Conservation (phyloP, 2,329 filamentous ascomycete species). For the Aphanocladium album region DNA sequence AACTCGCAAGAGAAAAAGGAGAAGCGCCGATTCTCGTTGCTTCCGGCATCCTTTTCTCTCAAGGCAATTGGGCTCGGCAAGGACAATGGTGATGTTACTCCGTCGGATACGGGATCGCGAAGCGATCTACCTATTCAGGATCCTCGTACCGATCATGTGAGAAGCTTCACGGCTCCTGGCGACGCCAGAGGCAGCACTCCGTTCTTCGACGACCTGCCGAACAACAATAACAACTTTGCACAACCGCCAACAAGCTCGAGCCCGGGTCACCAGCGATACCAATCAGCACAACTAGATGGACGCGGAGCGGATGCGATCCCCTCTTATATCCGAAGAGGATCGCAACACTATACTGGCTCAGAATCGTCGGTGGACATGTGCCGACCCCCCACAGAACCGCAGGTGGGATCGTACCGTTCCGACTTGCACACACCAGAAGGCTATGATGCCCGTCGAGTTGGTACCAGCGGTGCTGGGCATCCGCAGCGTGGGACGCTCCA, state of each 20-base stretch:
- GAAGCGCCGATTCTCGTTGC: slow-evolving; percentile 65
- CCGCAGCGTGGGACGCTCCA: slow-evolving; percentile 59
- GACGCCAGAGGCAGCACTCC: slow-evolving; percentile 32
- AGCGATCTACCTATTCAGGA: slow-evolving; percentile 50
- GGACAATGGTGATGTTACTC: slow-evolving; percentile 43
- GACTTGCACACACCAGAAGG: slow-evolving; percentile 39
- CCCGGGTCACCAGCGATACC: slow-evolving; percentile 37
- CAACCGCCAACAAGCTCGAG: slow-evolving; percentile 23
- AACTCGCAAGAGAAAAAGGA: slow-evolving; percentile 51
- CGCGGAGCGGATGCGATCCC: slow-evolving; percentile 40
- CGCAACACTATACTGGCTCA: slow-evolving; percentile 46
- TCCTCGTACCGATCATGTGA: slow-evolving; percentile 23
- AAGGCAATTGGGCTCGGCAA: slow-evolving; percentile 59
- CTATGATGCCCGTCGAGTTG: slow-evolving; percentile 35
- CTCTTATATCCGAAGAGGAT: slow-evolving; percentile 39
- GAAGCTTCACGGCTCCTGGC: slow-evolving; percentile 31
- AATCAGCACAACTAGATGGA: slow-evolving; percentile 35
- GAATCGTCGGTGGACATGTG: slow-evolving; percentile 50
- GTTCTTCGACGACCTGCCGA: slow-evolving; percentile 32
- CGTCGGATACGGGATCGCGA: slow-evolving; percentile 46
- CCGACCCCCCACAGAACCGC: slow-evolving; percentile 34
- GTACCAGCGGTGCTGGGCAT: slow-evolving; percentile 26
- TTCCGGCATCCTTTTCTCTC: slow-evolving; percentile 59
- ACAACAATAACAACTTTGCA: not conserved
- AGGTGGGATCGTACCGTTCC: slow-evolving; percentile 39